These are phyloP conservation scores for Ajuga reptans DNA, from an alignment of 305 asterid species.

Conservation along the genomic window DNA sequence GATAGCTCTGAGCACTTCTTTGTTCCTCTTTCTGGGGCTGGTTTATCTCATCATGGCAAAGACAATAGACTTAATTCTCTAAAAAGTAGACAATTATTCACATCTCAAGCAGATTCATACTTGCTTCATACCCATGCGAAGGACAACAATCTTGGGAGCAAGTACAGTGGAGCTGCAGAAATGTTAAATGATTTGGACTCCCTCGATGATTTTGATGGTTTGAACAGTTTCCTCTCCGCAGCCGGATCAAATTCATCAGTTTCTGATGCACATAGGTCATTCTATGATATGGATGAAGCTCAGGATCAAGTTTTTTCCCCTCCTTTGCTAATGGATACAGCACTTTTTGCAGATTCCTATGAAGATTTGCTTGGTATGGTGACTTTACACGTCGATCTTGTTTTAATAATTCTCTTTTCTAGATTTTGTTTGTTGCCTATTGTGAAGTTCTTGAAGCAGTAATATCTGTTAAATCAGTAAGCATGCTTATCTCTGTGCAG, in stretches of 20 bases:
- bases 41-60: constrained; percentile 48
- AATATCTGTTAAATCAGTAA: background rate
- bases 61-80: constrained; percentile 45
- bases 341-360: constrained; percentile 64
- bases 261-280: constrained; percentile 66
- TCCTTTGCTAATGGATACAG: constrained; percentile 76
- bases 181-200: constrained; percentile 64
- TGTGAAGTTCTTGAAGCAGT: constrained; percentile 13
- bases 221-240: constrained; percentile 64
- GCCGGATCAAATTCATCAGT: constrained; percentile 68
- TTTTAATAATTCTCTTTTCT: constrained; percentile 11
- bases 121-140: constrained; percentile 40
- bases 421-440: constrained; percentile 9
- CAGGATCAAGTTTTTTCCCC: constrained; percentile 91
- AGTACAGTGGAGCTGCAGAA: constrained; percentile 51
- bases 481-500: background rate
- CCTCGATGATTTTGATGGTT: constrained; percentile 62
- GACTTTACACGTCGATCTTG: constrained; percentile 7
- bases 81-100: constrained; percentile 46
- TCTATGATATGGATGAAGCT: constrained; percentile 53
- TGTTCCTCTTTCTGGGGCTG: constrained; percentile 68
- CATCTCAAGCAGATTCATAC: constrained; percentile 59
- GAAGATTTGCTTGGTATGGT: constrained; percentile 86
- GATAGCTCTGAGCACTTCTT: constrained; percentile 89
- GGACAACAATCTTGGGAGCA: constrained; percentile 46